Percentiles rank a stretch among this genome's conserved stretches.
Conservation (phyloP, 495 filamentous ascomycete species). For the Tetracladium marchalianum region DNA sequence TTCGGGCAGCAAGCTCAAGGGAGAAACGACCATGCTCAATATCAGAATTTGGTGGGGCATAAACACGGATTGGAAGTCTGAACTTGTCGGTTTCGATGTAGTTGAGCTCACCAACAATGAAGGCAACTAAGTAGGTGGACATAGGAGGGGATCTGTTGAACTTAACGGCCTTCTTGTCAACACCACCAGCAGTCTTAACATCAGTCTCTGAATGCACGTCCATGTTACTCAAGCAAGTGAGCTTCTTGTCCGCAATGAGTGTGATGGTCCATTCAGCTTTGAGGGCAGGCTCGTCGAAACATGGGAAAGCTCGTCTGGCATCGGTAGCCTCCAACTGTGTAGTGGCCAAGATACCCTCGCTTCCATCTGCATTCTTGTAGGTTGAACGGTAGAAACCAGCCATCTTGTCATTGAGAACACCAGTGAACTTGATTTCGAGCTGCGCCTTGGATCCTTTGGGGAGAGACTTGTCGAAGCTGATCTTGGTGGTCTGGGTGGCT, state of each 20-base stretch:
- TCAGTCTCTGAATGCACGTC: conserved; percentile 58
- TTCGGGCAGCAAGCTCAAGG: conserved; percentile 73
- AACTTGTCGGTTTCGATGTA: conserved; percentile 84
- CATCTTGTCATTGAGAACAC: conserved; percentile 68
- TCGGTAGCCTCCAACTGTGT: conserved; percentile 81
- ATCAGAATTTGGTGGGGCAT: conserved; percentile 78
- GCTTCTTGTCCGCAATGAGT: conserved; percentile 59
- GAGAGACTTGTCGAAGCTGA: conserved; percentile 51
- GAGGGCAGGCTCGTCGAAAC: conserved; percentile 69
- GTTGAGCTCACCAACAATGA: conserved; percentile 95
- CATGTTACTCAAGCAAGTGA: conserved; percentile 41
- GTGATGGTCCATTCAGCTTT: conserved; percentile 69
- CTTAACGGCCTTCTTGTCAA: conserved; percentile 50
- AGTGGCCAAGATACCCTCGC: conserved; percentile 55
- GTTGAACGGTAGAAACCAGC: conserved; percentile 75
- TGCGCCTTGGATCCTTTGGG: conserved; percentile 44
- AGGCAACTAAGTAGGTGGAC: conserved; percentile 95
- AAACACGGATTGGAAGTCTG: conserved; percentile 79
- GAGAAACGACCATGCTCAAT: conserved; percentile 79
- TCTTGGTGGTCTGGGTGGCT: conserved; percentile 50
- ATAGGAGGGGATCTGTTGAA: conserved; percentile 87
- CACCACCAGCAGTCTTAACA: conserved; percentile 21
- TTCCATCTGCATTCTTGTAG: conserved; percentile 47
- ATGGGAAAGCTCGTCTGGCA: conserved; percentile 53
- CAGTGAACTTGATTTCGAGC: conserved; percentile 57